These are phyloP conservation scores for Rhamnella rubrinervis DNA, from an alignment of 331 rosid genomes.

Conservation along the genomic window DNA sequence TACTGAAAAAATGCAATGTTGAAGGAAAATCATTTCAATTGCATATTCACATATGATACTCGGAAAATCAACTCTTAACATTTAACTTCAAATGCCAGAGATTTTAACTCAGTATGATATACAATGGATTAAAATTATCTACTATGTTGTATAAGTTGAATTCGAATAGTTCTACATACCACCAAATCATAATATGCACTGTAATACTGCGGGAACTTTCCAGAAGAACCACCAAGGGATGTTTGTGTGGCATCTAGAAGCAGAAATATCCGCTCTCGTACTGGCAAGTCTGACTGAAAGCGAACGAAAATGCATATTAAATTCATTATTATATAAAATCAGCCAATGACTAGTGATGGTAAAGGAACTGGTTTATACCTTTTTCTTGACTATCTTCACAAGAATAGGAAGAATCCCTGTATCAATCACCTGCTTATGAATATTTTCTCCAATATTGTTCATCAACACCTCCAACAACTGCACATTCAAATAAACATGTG, in stretches of 20 bases:
- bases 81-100: background rate
- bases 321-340: slow-evolving; percentile 6
- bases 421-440: slow-evolving; percentile 88
- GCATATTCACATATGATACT: no score
- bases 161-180: slow-evolving; percentile 56
- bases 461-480: slow-evolving; percentile 96
- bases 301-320: slow-evolving; percentile 10
- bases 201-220: slow-evolving; percentile 92
- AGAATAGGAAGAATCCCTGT: slow-evolving; percentile 75
- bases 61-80: no score
- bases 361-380: slow-evolving; percentile 51
- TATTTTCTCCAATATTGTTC: slow-evolving; percentile 89
- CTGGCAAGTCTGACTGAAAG: slow-evolving; percentile 86
- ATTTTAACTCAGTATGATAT: background rate
- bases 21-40: no score
- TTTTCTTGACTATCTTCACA: slow-evolving; percentile 94
- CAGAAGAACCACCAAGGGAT: slow-evolving; percentile 96
- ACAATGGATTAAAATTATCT: background rate
- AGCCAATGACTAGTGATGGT: background rate
- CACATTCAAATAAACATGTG: slow-evolving; percentile 33
- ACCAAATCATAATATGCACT: slow-evolving; percentile 86
- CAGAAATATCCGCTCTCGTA: slow-evolving; percentile 86
- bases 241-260: slow-evolving; percentile 98
- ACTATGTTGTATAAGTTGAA: background rate
- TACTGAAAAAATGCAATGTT: no score